Percentiles rank a stretch among this genome's conserved stretches.
phyloP scores from a whole-genome alignment of 1,284 basidiomycete species.

The Rhodotorula sp. region DNA sequence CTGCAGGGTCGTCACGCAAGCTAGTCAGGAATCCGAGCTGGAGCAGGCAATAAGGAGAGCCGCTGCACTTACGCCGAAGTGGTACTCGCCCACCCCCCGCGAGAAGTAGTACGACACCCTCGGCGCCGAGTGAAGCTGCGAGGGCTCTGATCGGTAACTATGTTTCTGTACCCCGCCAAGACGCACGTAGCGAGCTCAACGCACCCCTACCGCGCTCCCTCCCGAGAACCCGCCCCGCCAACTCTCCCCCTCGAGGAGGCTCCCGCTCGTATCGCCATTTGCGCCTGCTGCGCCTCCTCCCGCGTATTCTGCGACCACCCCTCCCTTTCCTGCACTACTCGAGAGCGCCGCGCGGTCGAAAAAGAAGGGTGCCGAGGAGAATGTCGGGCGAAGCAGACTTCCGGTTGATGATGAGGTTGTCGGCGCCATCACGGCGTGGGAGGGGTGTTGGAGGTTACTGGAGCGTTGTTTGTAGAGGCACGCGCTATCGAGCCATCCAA shows the following conservation, averaged over 20 bases:
- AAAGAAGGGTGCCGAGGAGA: too few relatives aligned
- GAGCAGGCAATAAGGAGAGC: too few relatives aligned
- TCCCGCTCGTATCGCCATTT: background rate
- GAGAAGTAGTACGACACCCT: slow-evolving; percentile 92
- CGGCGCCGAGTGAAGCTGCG: slow-evolving; percentile 36
- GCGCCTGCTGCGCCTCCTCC: background rate
- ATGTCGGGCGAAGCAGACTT: too few relatives aligned
- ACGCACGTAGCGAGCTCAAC: background rate
- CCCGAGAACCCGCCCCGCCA: too few relatives aligned
- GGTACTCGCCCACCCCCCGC: slow-evolving; percentile 88
- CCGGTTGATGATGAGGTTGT: too few relatives aligned
- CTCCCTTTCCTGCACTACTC: background rate
- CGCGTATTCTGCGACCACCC: background rate
- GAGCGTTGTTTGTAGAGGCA: too few relatives aligned
- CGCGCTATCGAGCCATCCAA: too few relatives aligned
- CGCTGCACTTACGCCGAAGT: slow-evolving; percentile 73
- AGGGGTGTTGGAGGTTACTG: too few relatives aligned
- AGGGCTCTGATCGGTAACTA: background rate
- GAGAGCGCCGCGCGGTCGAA: too few relatives aligned
- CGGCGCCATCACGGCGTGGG: too few relatives aligned
- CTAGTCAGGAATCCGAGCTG: background rate
- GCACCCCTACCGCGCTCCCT: background rate
- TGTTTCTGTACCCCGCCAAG: too few relatives aligned
- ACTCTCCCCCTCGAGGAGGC: background rate
- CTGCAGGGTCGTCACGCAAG: slow-evolving; percentile 52